Conservation (phyloP, 2,329 filamentous ascomycete genomes). For the Graphium sp. region DNA sequence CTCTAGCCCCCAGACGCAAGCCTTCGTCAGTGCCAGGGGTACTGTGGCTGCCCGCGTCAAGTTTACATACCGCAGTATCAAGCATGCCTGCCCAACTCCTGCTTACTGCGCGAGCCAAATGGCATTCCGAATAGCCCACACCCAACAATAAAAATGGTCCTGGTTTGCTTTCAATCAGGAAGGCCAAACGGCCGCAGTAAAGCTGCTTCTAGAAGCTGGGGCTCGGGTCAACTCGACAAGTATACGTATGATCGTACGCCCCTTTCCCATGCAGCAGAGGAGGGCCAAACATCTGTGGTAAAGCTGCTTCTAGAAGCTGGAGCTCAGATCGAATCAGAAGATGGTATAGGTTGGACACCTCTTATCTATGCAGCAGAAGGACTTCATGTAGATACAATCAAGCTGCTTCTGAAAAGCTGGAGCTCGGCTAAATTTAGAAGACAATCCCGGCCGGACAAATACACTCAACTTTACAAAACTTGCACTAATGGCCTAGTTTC, state of each 20-base stretch:
- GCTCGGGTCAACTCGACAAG: constrained; percentile 1
- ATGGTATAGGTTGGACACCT: not conserved
- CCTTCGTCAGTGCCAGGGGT: too few relatives aligned
- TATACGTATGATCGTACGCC: not conserved
- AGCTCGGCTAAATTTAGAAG: not conserved
- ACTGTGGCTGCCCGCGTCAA: too few relatives aligned
- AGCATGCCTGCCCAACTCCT: too few relatives aligned
- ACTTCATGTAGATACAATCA: not conserved
- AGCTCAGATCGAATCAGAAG: constrained; percentile 1
- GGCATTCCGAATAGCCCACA: too few relatives aligned
- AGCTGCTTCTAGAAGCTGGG: constrained; percentile 1
- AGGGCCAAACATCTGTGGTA: not conserved
- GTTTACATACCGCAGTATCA: too few relatives aligned
- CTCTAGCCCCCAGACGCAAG: too few relatives aligned
- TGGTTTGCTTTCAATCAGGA: too few relatives aligned
- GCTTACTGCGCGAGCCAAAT: too few relatives aligned
- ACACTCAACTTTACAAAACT: too few relatives aligned
- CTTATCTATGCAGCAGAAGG: not conserved
- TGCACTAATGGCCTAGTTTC: too few relatives aligned
- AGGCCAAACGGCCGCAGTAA: not conserved
- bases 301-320: constrained; percentile 1
- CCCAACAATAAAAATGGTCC: too few relatives aligned
- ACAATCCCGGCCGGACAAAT: not conserved
- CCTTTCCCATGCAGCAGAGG: not conserved
- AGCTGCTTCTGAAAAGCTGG: not conserved